phyloP scores from a whole-genome alignment of 2,329 filamentous ascomycete genomes.

The Pezizomycotina sp. region DNA sequence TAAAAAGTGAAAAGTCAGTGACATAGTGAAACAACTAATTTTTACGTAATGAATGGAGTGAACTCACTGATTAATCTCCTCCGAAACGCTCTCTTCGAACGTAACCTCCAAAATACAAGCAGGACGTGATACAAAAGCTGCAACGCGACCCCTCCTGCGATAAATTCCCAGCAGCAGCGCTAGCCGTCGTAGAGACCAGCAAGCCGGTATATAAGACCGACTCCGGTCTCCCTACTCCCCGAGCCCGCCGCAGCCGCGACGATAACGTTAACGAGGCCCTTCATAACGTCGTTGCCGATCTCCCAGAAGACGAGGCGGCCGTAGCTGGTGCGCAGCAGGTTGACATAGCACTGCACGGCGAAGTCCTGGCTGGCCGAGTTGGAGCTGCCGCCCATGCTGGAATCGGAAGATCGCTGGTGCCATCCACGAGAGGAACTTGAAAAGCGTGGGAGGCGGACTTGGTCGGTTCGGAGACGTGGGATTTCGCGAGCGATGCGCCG shows the following conservation, averaged over 20 bases:
- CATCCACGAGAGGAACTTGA: constrained; percentile 70
- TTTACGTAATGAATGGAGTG: constrained; percentile 1
- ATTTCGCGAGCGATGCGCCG: constrained; percentile 43
- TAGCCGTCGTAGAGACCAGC: not conserved
- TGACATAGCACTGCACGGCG: constrained; percentile 78
- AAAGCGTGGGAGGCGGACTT: constrained; percentile 64
- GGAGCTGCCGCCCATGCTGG: no score
- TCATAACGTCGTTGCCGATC: constrained; percentile 60
- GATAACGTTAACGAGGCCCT: constrained; percentile 7
- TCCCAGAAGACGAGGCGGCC: constrained; percentile 79
- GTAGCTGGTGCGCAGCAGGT: constrained; percentile 57
- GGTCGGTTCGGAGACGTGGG: constrained; percentile 37
- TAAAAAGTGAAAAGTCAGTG: constrained; percentile 30
- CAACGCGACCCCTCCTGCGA: constrained; percentile 71
- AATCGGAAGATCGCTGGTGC: no score
- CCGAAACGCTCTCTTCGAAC: constrained; percentile 63
- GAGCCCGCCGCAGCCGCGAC: constrained; percentile 16
- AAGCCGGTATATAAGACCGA: constrained; percentile 1
- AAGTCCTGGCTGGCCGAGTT: constrained; percentile 91
- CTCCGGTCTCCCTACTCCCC: constrained; percentile 12
- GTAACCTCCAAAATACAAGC: constrained; percentile 92
- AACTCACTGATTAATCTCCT: constrained; percentile 69
- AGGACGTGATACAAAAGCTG: constrained; percentile 90
- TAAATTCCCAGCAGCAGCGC: constrained; percentile 31
- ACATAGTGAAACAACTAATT: constrained; percentile 1